Conservation (phyloP, 2,329 filamentous ascomycete species). For the Diaporthe batatas region DNA sequence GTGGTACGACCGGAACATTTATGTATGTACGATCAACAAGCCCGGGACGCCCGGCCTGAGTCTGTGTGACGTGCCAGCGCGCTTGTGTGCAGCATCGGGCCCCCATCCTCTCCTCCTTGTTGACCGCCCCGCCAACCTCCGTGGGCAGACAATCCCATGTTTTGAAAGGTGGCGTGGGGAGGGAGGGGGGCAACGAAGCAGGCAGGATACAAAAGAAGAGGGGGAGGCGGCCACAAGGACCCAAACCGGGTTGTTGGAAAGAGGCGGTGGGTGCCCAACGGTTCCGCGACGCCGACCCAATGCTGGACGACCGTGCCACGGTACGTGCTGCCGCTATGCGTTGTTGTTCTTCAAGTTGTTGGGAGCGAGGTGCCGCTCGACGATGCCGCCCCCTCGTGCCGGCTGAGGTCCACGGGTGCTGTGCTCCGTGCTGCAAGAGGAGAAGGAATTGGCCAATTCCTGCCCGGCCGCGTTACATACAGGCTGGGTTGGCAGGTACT, state of each 20-base stretch:
- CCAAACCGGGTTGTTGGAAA: not conserved
- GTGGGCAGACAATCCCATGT: not conserved
- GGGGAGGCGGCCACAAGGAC: not conserved
- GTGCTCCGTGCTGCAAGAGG: slow-evolving; percentile 12
- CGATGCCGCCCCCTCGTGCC: not conserved
- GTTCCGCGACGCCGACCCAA: slow-evolving; percentile 27
- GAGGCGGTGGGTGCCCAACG: slow-evolving; percentile 24
- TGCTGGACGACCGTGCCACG: slow-evolving; percentile 18
- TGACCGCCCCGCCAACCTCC: not conserved
- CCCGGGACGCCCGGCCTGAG: slow-evolving; percentile 7
- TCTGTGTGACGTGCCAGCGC: slow-evolving; percentile 33
- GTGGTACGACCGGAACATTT: slow-evolving; percentile 10
- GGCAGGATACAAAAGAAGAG: not conserved
- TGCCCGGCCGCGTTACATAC: not conserved
- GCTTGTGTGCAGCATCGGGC: not conserved
- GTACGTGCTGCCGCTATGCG: slow-evolving; percentile 1
- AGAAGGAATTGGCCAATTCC: slow-evolving; percentile 21
- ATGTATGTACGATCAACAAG: slow-evolving; percentile 3
- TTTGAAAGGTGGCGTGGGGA: not conserved
- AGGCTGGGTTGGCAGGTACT: not conserved
- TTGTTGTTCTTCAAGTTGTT: not conserved
- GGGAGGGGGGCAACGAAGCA: not conserved
- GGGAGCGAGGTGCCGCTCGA: not conserved
- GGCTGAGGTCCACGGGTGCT: slow-evolving; percentile 17
- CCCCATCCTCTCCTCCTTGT: not conserved